phyloP scores from a whole-genome alignment of 306 rosid genomes.

The Bauhinia variegata region DNA sequence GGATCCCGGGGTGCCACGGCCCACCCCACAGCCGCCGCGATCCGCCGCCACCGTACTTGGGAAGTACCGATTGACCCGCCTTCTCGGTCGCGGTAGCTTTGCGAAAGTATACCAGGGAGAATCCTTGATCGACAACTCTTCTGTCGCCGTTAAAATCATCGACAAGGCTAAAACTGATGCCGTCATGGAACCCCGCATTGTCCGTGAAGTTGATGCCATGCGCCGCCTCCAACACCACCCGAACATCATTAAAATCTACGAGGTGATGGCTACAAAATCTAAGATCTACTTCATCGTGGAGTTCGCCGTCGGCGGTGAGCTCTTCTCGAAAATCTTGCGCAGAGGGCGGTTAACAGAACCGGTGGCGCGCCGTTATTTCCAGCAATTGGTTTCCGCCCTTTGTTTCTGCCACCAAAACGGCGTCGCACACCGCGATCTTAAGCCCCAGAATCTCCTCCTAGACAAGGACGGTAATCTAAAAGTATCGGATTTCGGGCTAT shows the following conservation, averaged over 20 bases:
- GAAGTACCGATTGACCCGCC: conserved; percentile 58
- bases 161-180: conserved; percentile 69
- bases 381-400: conserved; percentile 78
- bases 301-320: conserved; percentile 88
- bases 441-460: conserved; percentile 87
- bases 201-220: conserved; percentile 84
- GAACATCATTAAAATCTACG: conserved; percentile 69
- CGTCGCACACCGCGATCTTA: conserved; percentile 84
- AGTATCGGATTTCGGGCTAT: conserved; percentile 90
- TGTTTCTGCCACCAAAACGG: conserved; percentile 78
- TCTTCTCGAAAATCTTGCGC: conserved; percentile 60
- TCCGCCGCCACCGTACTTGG: conserved; percentile 54
- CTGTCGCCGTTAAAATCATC: conserved; percentile 79
- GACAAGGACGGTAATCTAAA: conserved; percentile 66
- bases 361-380: conserved; percentile 62
- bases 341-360: conserved; percentile 54
- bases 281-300: conserved; percentile 86
- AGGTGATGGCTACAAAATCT: conserved; percentile 80
- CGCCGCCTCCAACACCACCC: conserved; percentile 84
- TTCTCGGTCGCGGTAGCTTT: conserved; percentile 88
- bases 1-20: conserved; percentile 54
- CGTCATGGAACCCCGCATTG: conserved; percentile 71
- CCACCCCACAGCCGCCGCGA: conserved; percentile 24
- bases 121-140: conserved; percentile 51
- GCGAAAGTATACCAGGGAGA: conserved; percentile 83